Percentiles rank a stretch among this genome's conserved stretches.
phyloP scores from a whole-genome alignment of 192 early-diverging fungal species.

The Paraglomus occultum region DNA sequence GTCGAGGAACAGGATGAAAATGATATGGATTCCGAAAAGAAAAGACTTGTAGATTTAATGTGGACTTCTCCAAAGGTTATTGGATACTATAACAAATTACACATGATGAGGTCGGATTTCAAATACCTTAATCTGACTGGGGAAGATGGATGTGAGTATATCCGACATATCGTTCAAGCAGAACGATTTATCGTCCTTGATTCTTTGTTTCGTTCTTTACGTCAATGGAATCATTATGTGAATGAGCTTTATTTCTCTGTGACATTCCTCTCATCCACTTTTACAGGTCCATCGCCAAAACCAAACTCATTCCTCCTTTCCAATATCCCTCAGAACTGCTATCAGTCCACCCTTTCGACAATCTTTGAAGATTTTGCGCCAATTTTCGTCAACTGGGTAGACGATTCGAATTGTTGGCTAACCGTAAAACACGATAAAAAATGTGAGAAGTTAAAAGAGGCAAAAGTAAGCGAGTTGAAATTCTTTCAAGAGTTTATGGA shows the following conservation, averaged over 20 bases:
- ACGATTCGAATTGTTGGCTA: constrained; percentile 30
- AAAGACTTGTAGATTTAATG: background rate
- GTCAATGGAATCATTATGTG: background rate
- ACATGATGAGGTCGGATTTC: constrained; percentile 66
- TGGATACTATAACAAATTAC: constrained; percentile 56
- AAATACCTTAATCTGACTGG: constrained; percentile 58
- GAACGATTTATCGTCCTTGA: background rate
- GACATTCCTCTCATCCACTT: too few relatives aligned
- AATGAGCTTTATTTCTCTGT: background rate
- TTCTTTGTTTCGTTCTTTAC: background rate
- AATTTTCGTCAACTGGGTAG: constrained; percentile 25
- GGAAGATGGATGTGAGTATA: constrained; percentile 33
- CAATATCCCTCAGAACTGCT: constrained; percentile 11
- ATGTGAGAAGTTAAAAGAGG: constrained; percentile 1
- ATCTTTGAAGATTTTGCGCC: constrained; percentile 23
- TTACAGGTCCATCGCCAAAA: constrained; percentile 6
- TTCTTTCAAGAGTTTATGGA: constrained; percentile 14
- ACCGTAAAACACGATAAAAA: constrained; percentile 25
- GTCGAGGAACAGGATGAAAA: constrained; percentile 8
- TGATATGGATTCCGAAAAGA: background rate
- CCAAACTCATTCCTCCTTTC: constrained; percentile 27
- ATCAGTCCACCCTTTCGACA: background rate
- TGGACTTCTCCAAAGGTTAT: constrained; percentile 27
- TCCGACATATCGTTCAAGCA: background rate
- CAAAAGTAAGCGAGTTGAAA: constrained; percentile 1